phyloP scores from a whole-genome alignment of 805 yeast species.

The Metschnikowia proteae region DNA sequence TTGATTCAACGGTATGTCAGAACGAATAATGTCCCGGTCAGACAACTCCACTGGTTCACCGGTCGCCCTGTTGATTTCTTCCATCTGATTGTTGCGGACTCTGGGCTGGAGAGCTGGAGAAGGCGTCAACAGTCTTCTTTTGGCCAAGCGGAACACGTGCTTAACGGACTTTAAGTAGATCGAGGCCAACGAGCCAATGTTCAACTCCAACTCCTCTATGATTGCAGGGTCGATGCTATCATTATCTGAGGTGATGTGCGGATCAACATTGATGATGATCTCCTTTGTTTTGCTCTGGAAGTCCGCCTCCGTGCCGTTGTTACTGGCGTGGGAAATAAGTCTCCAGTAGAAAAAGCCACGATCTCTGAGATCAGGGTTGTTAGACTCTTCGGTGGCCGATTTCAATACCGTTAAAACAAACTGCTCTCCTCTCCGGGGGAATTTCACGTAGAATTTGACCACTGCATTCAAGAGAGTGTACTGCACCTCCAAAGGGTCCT shows the following conservation, averaged over 20 bases:
- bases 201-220: constrained; percentile 77
- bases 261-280: constrained; percentile 59
- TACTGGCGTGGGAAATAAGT: constrained; percentile 44
- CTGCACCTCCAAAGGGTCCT: constrained; percentile 73
- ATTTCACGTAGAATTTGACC: constrained; percentile 60
- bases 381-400: constrained; percentile 66
- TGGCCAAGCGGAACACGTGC: constrained; percentile 71
- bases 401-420: constrained; percentile 58
- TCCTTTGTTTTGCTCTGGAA: constrained; percentile 36
- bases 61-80: constrained; percentile 11
- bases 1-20: background rate
- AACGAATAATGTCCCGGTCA: background rate
- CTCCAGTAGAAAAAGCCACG: constrained; percentile 87
- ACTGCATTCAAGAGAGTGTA: constrained; percentile 68
- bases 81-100: constrained; percentile 4
- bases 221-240: constrained; percentile 66
- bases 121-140: constrained; percentile 43
- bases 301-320: constrained; percentile 32
- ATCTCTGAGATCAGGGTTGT: constrained; percentile 84
- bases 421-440: constrained; percentile 52
- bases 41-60: constrained; percentile 10
- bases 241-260: constrained; percentile 61
- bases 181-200: constrained; percentile 78
- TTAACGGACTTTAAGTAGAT: constrained; percentile 79
- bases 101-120: constrained; percentile 43